Conservation (phyloP, 2,329 filamentous ascomycete genomes). For the Emydomyces testavorans region DNA sequence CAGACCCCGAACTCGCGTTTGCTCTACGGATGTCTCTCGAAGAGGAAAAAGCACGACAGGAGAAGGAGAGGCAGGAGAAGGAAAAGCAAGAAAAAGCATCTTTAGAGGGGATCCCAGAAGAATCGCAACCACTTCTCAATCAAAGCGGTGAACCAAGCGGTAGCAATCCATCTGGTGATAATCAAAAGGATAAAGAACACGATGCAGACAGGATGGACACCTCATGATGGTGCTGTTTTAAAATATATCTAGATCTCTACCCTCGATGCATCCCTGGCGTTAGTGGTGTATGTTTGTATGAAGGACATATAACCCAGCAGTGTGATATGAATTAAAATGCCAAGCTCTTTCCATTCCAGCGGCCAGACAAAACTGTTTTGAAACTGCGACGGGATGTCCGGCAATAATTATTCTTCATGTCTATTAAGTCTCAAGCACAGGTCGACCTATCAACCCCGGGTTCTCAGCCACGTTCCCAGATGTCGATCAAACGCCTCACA, state of each 20-base stretch:
- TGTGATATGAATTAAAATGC: not conserved
- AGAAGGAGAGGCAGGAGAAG: conserved; percentile 68
- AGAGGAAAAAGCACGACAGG: conserved; percentile 88
- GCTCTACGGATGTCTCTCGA: conserved; percentile 96
- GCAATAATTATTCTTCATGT: not conserved
- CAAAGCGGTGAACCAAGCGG: conserved; percentile 55
- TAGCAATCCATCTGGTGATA: conserved; percentile 35
- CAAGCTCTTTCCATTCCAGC: not conserved
- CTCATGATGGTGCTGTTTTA: conserved; percentile 43
- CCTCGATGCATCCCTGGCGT: conserved; percentile 9
- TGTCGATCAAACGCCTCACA: conserved; percentile 92
- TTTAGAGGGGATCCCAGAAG: conserved; percentile 72
- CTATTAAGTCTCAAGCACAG: not conserved
- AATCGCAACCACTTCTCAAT: conserved; percentile 54
- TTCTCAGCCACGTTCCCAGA: conserved; percentile 65
- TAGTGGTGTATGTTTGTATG: conserved; percentile 5
- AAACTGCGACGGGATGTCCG: not conserved
- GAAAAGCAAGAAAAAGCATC: conserved; percentile 54
- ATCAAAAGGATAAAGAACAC: conserved; percentile 42
- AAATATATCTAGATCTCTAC: conserved; percentile 11
- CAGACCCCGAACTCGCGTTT: conserved; percentile 87
- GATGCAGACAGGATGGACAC: conserved; percentile 81
- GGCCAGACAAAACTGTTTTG: not conserved
- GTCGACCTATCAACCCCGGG: conserved; percentile 37
- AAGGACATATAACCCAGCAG: not conserved